A percentile compares a stretch with the other conserved stretches of the same genome.
Evolutionary conservation across 2,329 filamentous ascomycete species (phyloP).

Genomic region (Beauveria sp.): DNA sequence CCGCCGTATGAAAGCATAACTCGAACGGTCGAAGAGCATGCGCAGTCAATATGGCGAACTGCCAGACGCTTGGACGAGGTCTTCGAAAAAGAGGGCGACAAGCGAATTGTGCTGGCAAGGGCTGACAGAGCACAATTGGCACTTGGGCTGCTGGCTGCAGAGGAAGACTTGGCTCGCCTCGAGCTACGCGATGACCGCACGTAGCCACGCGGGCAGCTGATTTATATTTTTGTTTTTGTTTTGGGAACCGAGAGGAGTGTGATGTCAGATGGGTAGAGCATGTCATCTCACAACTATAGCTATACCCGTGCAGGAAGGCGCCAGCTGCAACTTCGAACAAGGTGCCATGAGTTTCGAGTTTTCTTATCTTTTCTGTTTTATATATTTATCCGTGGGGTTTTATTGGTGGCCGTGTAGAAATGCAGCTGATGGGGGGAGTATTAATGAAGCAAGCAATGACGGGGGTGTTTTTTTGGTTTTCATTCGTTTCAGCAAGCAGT

Average conservation of each 20-base stretch:
- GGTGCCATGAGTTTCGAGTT: background rate
- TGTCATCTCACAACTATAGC: background rate
- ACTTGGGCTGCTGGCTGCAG: slow-evolving; percentile 69
- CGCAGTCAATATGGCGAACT: slow-evolving; percentile 38
- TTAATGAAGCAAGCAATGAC: slow-evolving; percentile 1
- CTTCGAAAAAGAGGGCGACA: slow-evolving; percentile 36
- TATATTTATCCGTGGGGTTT: background rate
- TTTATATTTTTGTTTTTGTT: background rate
- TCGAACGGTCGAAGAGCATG: slow-evolving; percentile 19
- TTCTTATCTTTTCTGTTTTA: background rate
- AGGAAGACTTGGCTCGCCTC: slow-evolving; percentile 63
- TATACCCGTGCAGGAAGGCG: background rate
- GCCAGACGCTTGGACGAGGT: slow-evolving; percentile 43
- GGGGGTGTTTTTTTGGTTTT: background rate
- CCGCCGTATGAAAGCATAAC: slow-evolving; percentile 39
- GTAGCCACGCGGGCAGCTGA: background rate
- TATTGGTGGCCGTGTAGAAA: background rate
- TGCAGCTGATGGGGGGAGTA: background rate
- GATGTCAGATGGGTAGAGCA: background rate
- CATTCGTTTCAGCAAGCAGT: slow-evolving; percentile 2
- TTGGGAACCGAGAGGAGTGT: background rate
- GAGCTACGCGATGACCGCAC: slow-evolving; percentile 39
- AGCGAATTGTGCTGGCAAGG: slow-evolving; percentile 50
- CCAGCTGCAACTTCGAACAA: background rate
- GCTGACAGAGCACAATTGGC: slow-evolving; percentile 64